Base-by-base conservation (phyloP, 2,329 filamentous ascomycete species). In the Zasmidium cellare region DNA sequence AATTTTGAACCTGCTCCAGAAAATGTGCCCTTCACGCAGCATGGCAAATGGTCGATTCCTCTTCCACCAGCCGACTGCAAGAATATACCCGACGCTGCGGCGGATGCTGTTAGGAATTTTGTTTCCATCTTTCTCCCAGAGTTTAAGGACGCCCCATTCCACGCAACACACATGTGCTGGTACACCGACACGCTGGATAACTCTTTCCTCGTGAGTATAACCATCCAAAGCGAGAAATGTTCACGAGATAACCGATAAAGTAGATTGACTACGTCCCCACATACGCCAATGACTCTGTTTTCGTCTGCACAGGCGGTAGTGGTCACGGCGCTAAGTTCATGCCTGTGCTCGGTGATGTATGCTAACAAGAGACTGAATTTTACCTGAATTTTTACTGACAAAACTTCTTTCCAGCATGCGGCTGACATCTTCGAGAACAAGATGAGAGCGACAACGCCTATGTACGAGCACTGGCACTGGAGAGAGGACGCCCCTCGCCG, bases 321-420 rank as follows among this genome's bases (percentile, higher is more conserved):
- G 48, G 48, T 11, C 48, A 51, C n/a, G 48, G 48, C 6, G 48
- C 48, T 3, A 51, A 51, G 19, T 51, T 51, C 48, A 51, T 51
- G 48, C 48, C 48, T 3, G 48, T 51, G 3, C 48, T 51, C 35
- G 48, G 48, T 5, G 48, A 51, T 3, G 46, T 48, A 23, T 24
- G 12, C 46, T 3, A 11, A 16, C 46, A 9, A 19, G n/a, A n/a
- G n/a, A n/a, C n/a, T n/a, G n/a, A n/a, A n/a, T n/a, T n/a, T n/a
- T n/a, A n/a, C n/a, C n/a, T n/a, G n/a, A n/a, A n/a, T n/a, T n/a
- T n/a, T n/a, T n/a, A 23, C 46, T 48, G 22, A 48, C 46, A 24
- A n/a, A n/a, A n/a, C n/a, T n/a, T n/a, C 14, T 31, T 3, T 16
- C 3, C 46, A 16, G 48, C 48, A 51, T 22, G 48, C 48, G 9